phyloP scores from a whole-genome alignment of 495 filamentous ascomycete genomes.

The Talaromyces liani region DNA sequence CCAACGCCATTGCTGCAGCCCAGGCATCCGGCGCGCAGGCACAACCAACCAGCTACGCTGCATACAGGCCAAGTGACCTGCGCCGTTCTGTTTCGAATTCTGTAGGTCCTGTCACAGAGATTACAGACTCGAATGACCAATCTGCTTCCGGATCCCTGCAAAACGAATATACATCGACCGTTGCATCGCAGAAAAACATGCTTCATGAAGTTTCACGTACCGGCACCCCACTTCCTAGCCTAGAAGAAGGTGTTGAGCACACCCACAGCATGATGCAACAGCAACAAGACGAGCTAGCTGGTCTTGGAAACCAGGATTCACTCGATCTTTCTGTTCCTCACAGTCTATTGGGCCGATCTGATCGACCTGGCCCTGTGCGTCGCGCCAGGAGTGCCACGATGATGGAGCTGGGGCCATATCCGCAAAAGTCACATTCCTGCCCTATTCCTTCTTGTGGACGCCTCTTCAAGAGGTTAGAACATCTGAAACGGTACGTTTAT shows the following conservation, averaged over 20 bases:
- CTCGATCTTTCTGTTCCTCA: conserved; percentile 49
- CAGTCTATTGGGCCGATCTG: conserved; percentile 52
- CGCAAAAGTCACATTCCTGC: conserved; percentile 95
- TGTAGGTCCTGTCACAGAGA: conserved; percentile 73
- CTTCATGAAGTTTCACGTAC: conserved; percentile 78
- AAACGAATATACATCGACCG: conserved; percentile 43
- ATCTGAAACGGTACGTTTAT: conserved; percentile 86
- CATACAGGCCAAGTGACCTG: conserved; percentile 75
- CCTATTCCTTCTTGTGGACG: conserved; percentile 97
- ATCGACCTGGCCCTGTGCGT: conserved; percentile 69
- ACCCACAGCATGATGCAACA: conserved; percentile 52
- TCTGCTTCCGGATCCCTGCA: conserved; percentile 58
- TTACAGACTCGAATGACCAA: conserved; percentile 61
- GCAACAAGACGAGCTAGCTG: conserved; percentile 55
- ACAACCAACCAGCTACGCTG: conserved; percentile 41
- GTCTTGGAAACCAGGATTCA: conserved; percentile 57
- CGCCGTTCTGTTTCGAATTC: conserved; percentile 88
- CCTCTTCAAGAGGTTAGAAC: conserved; percentile 97
- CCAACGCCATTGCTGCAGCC: conserved; percentile 52
- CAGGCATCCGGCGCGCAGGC: conserved; percentile 29
- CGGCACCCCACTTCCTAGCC: conserved; percentile 73
- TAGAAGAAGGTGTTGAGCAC: conserved; percentile 71
- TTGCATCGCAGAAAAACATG: conserved; percentile 69
- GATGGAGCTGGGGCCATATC: conserved; percentile 94
- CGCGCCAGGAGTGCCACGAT: conserved; percentile 91